Evolutionary conservation across 345 rosid genomes (phyloP).

Genomic region (Diplotaxis tenuifolia): DNA sequence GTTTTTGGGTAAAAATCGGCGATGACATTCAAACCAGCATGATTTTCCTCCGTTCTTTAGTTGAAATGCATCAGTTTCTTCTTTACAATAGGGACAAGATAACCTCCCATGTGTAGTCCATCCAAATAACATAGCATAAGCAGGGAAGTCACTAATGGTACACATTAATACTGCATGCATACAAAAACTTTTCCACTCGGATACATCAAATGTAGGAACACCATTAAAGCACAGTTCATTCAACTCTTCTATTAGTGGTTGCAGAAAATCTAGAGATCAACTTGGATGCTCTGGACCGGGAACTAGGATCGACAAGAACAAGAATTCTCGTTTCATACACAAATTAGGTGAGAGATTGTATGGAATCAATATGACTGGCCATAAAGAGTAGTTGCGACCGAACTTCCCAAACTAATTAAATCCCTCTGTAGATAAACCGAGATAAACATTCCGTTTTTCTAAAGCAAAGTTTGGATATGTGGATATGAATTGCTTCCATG

Average conservation of each 20-base stretch:
- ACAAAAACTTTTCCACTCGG: no score
- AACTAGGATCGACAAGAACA: background rate
- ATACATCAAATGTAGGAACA: no score
- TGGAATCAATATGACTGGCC: background rate
- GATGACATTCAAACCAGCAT: background rate
- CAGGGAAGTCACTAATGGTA: background rate
- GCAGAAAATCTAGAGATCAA: background rate
- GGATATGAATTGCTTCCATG: background rate
- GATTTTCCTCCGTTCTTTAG: no score
- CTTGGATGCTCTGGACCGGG: background rate
- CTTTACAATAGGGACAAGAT: background rate
- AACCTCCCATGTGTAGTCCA: background rate
- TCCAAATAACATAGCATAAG: background rate
- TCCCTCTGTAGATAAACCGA: background rate
- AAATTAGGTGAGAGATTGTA: background rate
- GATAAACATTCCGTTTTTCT: background rate
- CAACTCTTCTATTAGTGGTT: background rate
- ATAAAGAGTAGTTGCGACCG: background rate
- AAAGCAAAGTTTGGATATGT: background rate
- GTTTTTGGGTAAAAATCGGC: background rate
- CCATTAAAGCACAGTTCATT: background rate
- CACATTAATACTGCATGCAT: background rate
- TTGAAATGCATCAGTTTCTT: background rate
- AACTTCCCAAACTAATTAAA: background rate
- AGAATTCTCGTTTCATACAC: background rate